Conservation (phyloP, 805 yeast genomes). For the Pichia deserticola region DNA sequence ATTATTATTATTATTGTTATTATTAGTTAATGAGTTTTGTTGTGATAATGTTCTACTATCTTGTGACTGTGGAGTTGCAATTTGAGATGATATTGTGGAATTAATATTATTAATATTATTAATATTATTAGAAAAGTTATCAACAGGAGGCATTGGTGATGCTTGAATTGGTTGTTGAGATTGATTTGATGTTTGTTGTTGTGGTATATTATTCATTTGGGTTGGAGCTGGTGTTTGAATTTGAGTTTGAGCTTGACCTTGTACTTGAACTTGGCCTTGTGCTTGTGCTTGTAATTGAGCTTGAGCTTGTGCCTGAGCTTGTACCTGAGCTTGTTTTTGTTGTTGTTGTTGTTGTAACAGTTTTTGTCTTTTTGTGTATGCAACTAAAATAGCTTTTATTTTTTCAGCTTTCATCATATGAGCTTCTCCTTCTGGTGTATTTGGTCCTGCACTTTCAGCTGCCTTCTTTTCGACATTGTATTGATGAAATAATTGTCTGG, state of each 20-base stretch:
- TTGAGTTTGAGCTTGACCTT: slow-evolving; percentile 7
- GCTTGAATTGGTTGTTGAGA: neutral
- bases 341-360: slow-evolving; percentile 26
- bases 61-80: slow-evolving; percentile 4
- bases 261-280: slow-evolving; percentile 4
- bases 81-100: neutral
- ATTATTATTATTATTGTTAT: neutral
- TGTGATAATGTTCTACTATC: slow-evolving; percentile 6
- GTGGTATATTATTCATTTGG: neutral
- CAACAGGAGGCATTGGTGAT: slow-evolving; percentile 7
- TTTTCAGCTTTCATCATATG: slow-evolving; percentile 56
- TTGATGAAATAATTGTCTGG: slow-evolving; percentile 52
- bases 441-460: slow-evolving; percentile 56
- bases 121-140: neutral
- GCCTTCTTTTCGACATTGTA: slow-evolving; percentile 51
- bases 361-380: slow-evolving; percentile 27
- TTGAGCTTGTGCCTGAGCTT: slow-evolving; percentile 10
- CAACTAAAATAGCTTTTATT: slow-evolving; percentile 52
- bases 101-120: neutral
- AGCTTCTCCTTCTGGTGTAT: slow-evolving; percentile 54
- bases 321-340: slow-evolving; percentile 17
- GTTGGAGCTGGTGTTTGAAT: neutral
- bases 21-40: neutral
- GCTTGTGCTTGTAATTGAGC: slow-evolving; percentile 7
- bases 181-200: neutral